Percentiles rank a stretch among this genome's conserved stretches.
Evolutionary conservation across 2,329 filamentous ascomycete species (phyloP).

Genomic region (Hymenoscyphus occultus): DNA sequence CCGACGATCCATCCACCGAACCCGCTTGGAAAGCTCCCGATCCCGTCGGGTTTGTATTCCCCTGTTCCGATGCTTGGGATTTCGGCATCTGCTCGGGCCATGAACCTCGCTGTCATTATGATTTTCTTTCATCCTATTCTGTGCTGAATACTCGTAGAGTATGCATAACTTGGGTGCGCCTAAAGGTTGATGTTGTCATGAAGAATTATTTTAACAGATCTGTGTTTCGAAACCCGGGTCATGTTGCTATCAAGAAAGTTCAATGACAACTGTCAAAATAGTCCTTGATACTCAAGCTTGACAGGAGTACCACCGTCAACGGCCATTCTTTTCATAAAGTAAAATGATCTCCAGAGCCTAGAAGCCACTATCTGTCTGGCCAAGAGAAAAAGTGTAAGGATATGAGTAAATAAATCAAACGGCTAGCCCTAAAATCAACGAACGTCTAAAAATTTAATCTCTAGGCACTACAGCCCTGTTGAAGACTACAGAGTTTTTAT

Average conservation of each 20-base stretch:
- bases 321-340: neutral
- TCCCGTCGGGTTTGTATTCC: neutral
- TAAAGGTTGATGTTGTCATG: neutral
- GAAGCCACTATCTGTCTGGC: neutral
- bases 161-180: neutral
- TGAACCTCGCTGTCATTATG: slow-evolving; percentile 2
- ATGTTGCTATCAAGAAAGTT: neutral
- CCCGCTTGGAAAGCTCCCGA: neutral
- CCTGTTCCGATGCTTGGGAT: neutral
- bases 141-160: neutral
- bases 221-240: neutral
- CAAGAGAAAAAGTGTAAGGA: neutral
- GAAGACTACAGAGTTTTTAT: neutral
- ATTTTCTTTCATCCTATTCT: neutral
- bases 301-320: neutral
- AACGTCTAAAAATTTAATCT: neutral
- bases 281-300: neutral
- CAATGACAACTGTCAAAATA: neutral
- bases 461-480: neutral
- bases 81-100: neutral
- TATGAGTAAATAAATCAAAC: neutral
- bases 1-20: neutral
- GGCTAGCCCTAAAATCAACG: neutral
- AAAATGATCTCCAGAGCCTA: neutral
- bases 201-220: neutral